These are phyloP conservation scores for Paulownia fortunei DNA, from an alignment of 257 asterid species.

Conservation along the genomic window DNA sequence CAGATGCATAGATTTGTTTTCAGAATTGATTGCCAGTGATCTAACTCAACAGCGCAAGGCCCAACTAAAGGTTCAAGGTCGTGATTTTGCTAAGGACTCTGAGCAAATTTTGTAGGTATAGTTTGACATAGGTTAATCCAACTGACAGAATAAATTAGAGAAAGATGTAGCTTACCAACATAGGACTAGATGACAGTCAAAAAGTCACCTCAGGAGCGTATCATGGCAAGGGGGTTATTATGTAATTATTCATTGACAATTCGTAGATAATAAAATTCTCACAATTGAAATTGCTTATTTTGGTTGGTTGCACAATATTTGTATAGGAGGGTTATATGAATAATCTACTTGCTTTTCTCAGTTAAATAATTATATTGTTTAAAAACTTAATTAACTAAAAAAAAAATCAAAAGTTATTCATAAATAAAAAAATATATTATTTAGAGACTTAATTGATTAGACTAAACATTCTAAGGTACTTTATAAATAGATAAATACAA, in stretches of 20 bases:
- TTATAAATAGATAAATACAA: background rate
- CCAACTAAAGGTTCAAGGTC: background rate
- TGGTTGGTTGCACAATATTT: background rate
- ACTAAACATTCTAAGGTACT: no score
- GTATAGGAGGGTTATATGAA: background rate
- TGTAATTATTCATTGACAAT: constrained; percentile 19
- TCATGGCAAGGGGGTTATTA: background rate
- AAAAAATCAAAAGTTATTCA: no score
- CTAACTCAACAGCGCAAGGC: background rate
- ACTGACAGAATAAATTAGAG: background rate
- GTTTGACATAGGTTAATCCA: constrained; percentile 8
- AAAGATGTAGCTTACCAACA: background rate
- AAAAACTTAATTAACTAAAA: no score
- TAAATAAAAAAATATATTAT: no score
- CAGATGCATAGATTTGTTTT: background rate
- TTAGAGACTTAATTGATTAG: no score
- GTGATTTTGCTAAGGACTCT: background rate
- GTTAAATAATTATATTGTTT: no score
- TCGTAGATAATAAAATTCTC: background rate
- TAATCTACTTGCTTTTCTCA: constrained; percentile 14
- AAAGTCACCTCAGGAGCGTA: background rate
- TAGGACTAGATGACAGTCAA: background rate
- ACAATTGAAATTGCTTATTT: constrained; percentile 2
- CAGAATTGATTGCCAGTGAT: background rate
- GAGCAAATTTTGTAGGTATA: background rate